Conservation (phyloP, 2,329 filamentous ascomycete genomes). For the Orbilia oligospora region DNA sequence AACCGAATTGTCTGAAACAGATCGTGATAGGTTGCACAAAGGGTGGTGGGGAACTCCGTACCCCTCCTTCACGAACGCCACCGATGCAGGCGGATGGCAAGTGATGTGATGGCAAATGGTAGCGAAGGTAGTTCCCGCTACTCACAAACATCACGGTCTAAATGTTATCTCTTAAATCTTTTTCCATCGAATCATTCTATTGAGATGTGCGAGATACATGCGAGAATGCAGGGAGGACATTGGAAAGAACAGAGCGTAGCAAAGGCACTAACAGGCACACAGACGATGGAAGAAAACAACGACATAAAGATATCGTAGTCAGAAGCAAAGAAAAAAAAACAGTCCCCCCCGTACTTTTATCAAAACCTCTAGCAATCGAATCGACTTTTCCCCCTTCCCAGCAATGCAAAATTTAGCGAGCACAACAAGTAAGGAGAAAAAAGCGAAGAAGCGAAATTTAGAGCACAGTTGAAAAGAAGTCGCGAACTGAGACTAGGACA, state of each 20-base stretch:
- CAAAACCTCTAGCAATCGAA: slow-evolving; percentile 49
- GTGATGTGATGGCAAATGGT: neutral
- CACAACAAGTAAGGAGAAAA: slow-evolving; percentile 43
- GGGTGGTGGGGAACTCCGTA: slow-evolving; percentile 6
- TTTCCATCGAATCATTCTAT: slow-evolving; percentile 60
- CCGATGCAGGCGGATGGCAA: slow-evolving; percentile 4
- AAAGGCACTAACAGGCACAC: slow-evolving; percentile 30
- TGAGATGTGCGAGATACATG: slow-evolving; percentile 57
- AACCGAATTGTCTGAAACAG: neutral
- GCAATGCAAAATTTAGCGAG: slow-evolving; percentile 35
- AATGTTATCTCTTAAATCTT: neutral
- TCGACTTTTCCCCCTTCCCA: slow-evolving; percentile 51
- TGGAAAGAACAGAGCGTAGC: slow-evolving; percentile 12
- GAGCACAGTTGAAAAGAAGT: slow-evolving; percentile 35
- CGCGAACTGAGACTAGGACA: slow-evolving; percentile 7
- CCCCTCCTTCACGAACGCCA: slow-evolving; percentile 21
- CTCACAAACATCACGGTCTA: neutral
- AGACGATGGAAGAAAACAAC: slow-evolving; percentile 31
- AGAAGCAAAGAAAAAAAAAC: slow-evolving; percentile 27
- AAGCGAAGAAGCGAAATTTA: slow-evolving; percentile 34
- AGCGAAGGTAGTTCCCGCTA: neutral
- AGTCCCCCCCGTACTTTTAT: slow-evolving; percentile 48
- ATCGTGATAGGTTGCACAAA: slow-evolving; percentile 13
- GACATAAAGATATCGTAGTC: slow-evolving; percentile 25
- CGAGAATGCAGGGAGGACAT: slow-evolving; percentile 44